Conservation (phyloP, 129 eudicot species). For the Flaveria robusta region DNA sequence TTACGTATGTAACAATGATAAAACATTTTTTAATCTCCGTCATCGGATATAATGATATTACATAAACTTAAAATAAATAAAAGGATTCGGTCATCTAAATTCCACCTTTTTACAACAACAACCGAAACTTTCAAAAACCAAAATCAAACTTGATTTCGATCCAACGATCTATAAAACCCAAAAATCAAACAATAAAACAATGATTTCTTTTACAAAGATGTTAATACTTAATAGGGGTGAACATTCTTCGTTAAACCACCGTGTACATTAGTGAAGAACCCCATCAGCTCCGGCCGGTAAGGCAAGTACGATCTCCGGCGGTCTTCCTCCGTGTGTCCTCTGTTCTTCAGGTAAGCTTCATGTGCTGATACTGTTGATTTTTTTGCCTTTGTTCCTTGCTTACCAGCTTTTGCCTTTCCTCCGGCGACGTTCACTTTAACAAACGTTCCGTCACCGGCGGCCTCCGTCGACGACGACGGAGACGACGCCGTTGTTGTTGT, state of each 20-base stretch:
- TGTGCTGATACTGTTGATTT: constrained; percentile 50
- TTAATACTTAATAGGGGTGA: constrained; percentile 53
- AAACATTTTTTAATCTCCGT: too few relatives aligned
- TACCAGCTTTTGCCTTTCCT: constrained; percentile 33
- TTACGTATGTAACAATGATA: too few relatives aligned
- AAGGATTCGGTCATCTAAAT: too few relatives aligned
- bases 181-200: constrained; percentile 15
- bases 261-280: constrained; percentile 73
- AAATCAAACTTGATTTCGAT: not conserved
- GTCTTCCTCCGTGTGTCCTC: constrained; percentile 47
- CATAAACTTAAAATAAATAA: too few relatives aligned
- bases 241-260: constrained; percentile 69
- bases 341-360: constrained; percentile 55
- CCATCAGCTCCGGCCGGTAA: constrained; percentile 66
- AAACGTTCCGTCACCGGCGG: constrained; percentile 17
- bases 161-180: too few relatives aligned
- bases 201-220: not conserved
- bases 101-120: not conserved
- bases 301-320: constrained; percentile 66
- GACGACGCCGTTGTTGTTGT: not conserved
- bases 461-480: constrained; percentile 3
- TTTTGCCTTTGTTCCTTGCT: constrained; percentile 39
- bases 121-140: not conserved
- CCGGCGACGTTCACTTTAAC: constrained; percentile 34
- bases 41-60: too few relatives aligned